Evolutionary conservation across 164 flowering plant species (phyloP).

Genomic region (Nelumbo lutea): DNA sequence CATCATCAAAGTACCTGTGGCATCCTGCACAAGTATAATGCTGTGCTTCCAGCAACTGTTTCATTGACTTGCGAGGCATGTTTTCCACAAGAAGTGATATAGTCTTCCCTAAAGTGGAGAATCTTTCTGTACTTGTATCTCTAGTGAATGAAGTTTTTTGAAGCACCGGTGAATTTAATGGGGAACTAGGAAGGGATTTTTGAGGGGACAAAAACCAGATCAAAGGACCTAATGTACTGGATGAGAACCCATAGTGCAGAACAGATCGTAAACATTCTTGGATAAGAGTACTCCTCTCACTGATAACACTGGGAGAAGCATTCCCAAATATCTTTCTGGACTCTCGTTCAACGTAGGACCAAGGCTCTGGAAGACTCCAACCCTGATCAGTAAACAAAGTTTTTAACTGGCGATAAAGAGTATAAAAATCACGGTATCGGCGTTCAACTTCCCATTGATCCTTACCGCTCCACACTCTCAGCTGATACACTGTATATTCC

Average conservation of each 20-base stretch:
- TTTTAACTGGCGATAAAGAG: slow-evolving; percentile 70
- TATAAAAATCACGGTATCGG: slow-evolving; percentile 81
- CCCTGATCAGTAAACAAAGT: slow-evolving; percentile 53
- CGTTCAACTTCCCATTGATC: slow-evolving; percentile 89
- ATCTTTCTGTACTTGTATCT: slow-evolving; percentile 20
- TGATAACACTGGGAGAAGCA: slow-evolving; percentile 78
- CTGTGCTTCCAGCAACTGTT: slow-evolving; percentile 77
- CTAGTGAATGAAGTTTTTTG: slow-evolving; percentile 15
- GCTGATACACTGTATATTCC: slow-evolving; percentile 77
- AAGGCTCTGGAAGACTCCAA: slow-evolving; percentile 68
- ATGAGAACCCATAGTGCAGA: slow-evolving; percentile 38
- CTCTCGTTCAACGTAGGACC: slow-evolving; percentile 75
- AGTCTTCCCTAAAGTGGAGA: slow-evolving; percentile 58
- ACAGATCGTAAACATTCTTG: slow-evolving; percentile 79
- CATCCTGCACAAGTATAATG: slow-evolving; percentile 88
- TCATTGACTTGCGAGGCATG: slow-evolving; percentile 53
- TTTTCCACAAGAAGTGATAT: slow-evolving; percentile 72
- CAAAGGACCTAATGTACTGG: slow-evolving; percentile 45
- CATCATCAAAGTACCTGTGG: slow-evolving; percentile 64
- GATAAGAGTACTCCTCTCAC: slow-evolving; percentile 78
- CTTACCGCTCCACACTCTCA: slow-evolving; percentile 75
- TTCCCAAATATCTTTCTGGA: slow-evolving; percentile 85
- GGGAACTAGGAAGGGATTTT: slow-evolving; percentile 32
- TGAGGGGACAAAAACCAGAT: slow-evolving; percentile 70
- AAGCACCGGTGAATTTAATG: slow-evolving; percentile 25